These are phyloP conservation scores for Fusarium illudens DNA, from an alignment of 2,329 filamentous ascomycete genomes.

Conservation along the genomic window DNA sequence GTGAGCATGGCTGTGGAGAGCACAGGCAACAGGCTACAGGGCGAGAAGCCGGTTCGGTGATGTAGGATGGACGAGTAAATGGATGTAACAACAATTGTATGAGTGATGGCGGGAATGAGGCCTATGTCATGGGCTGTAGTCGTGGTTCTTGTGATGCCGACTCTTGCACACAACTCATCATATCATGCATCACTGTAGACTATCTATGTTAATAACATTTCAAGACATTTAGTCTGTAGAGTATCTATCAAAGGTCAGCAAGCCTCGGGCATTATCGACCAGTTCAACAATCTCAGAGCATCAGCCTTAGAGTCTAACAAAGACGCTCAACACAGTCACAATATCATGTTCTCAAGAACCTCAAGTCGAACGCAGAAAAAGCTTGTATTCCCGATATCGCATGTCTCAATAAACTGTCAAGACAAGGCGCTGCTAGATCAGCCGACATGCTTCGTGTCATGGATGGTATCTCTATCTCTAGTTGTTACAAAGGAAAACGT, in stretches of 20 bases:
- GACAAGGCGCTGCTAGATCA: slow-evolving; percentile 21
- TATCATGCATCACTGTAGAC: slow-evolving; percentile 24
- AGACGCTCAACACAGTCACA: background rate
- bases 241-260: background rate
- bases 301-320: background rate
- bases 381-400: background rate
- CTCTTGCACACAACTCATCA: slow-evolving; percentile 22
- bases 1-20: slow-evolving; percentile 47
- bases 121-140: slow-evolving; percentile 3
- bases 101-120: slow-evolving; percentile 20
- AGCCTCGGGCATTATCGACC: too few species aligned
- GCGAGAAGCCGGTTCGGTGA: slow-evolving; percentile 28
- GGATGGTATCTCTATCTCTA: slow-evolving; percentile 44
- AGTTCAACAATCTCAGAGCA: background rate
- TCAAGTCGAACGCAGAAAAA: background rate
- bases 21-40: slow-evolving; percentile 27
- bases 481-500: slow-evolving; percentile 40
- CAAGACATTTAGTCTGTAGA: background rate
- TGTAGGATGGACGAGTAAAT: slow-evolving; percentile 18
- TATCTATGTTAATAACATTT: slow-evolving; percentile 16
- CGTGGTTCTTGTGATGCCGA: slow-evolving; percentile 7
- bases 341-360: background rate
- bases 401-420: slow-evolving; percentile 7
- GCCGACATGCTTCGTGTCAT: slow-evolving; percentile 26
- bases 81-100: slow-evolving; percentile 41